phyloP scores from a whole-genome alignment of 176 grass and related monocot species.

The Zoysia pacifica region DNA sequence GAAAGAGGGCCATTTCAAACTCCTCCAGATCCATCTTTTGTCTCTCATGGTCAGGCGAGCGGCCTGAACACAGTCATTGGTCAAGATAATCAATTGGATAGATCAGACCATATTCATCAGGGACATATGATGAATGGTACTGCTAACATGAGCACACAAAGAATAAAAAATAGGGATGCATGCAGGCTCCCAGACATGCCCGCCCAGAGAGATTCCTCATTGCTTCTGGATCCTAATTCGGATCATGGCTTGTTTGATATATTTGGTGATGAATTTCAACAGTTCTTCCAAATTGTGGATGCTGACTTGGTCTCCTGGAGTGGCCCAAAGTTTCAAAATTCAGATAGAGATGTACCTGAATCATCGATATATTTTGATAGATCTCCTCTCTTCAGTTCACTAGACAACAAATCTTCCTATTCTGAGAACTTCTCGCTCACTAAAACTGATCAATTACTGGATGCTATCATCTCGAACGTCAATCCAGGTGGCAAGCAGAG shows the following conservation, averaged over 20 bases:
- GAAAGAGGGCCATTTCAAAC: constrained; percentile 42
- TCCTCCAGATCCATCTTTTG: constrained; percentile 35
- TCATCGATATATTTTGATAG: constrained; percentile 40
- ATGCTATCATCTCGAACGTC: constrained; percentile 74
- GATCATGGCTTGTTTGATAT: constrained; percentile 69
- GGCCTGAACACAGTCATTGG: constrained; percentile 21
- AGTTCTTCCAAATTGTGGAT: constrained; percentile 38
- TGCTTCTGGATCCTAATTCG: constrained; percentile 43
- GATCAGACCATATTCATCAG: constrained; percentile 28
- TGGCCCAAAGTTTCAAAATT: constrained; percentile 37
- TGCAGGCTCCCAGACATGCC: constrained; percentile 13
- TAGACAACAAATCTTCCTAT: constrained; percentile 45
- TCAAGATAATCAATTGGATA: constrained; percentile 42
- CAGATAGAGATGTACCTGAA: constrained; percentile 49
- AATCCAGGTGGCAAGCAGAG: constrained; percentile 57
- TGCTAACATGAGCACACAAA: constrained; percentile 14
- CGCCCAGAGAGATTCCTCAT: constrained; percentile 33
- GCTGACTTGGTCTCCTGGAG: constrained; percentile 50
- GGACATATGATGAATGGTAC: constrained; percentile 38
- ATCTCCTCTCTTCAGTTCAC: constrained; percentile 45
- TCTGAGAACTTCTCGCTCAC: constrained; percentile 60
- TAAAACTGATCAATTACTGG: constrained; percentile 70
- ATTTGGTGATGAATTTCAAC: constrained; percentile 57
- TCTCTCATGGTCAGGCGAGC: constrained; percentile 33
- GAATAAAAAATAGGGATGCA: constrained; percentile 33